Conservation (phyloP, 2,329 filamentous ascomycete genomes). For the Aspergillus sp. region DNA sequence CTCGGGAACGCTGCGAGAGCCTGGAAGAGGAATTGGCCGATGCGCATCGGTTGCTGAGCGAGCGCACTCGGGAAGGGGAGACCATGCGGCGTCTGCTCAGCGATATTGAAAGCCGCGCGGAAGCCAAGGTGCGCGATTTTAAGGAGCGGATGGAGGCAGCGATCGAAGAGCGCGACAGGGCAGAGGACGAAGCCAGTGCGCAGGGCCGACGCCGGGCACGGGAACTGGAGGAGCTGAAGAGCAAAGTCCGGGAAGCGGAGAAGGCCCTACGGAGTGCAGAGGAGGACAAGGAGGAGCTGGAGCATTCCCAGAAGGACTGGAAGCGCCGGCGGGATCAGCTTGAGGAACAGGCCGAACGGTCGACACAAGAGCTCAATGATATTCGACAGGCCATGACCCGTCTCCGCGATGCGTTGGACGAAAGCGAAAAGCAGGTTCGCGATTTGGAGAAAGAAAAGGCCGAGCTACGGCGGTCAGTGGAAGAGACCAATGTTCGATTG, state of each 20-base stretch:
- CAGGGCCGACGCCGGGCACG: constrained; percentile 72
- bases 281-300: constrained; percentile 75
- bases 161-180: constrained; percentile 87
- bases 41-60: constrained; percentile 77
- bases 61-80: constrained; percentile 87
- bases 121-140: constrained; percentile 82
- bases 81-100: constrained; percentile 88
- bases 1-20: constrained; percentile 74
- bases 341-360: constrained; percentile 66
- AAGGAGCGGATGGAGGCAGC: constrained; percentile 82
- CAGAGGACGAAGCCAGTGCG: constrained; percentile 84
- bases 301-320: constrained; percentile 70
- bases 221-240: constrained; percentile 82
- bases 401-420: constrained; percentile 76
- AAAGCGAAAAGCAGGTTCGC: constrained; percentile 77
- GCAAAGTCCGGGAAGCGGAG: constrained; percentile 77
- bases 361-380: constrained; percentile 71
- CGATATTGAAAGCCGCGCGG: constrained; percentile 80
- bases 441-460: constrained; percentile 79
- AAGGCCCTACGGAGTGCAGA: constrained; percentile 67
- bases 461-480: constrained; percentile 71
- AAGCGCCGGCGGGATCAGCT: constrained; percentile 71
- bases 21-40: constrained; percentile 91
- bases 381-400: constrained; percentile 73
- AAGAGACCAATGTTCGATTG: constrained; percentile 72